Percentiles rank a stretch among this genome's conserved stretches.
These are phyloP conservation scores for Fraxinus dipetala DNA, from an alignment of 305 asterid species.

Conservation along the genomic window DNA sequence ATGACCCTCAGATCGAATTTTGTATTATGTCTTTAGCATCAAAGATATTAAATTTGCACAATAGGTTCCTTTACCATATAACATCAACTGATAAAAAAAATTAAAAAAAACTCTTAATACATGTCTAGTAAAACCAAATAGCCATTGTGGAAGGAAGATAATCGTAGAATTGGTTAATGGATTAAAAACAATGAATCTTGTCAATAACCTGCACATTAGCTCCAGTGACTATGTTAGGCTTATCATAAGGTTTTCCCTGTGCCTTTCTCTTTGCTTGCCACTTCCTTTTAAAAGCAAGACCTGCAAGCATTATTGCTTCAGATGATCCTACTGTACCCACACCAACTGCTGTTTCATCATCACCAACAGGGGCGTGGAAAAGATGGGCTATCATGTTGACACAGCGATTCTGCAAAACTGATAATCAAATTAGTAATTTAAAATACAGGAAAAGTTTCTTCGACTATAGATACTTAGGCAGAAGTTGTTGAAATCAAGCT, in stretches of 20 bases:
- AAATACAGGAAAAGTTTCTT: neutral
- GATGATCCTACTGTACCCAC: slow-evolving; percentile 70
- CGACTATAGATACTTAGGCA: neutral
- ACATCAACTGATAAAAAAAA: neutral
- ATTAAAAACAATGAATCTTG: neutral
- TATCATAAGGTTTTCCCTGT: slow-evolving; percentile 40
- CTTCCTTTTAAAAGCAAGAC: slow-evolving; percentile 69
- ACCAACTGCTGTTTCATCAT: slow-evolving; percentile 52
- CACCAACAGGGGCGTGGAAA: slow-evolving; percentile 59
- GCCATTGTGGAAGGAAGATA: neutral
- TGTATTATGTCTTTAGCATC: neutral
- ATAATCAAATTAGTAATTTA: neutral
- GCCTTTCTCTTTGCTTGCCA: slow-evolving; percentile 64
- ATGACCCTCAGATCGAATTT: neutral
- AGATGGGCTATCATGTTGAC: slow-evolving; percentile 70
- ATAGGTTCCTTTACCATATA: neutral
- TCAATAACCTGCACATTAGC: slow-evolving; percentile 57
- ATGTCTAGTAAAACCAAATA: neutral
- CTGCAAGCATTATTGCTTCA: slow-evolving; percentile 73
- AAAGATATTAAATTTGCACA: neutral
- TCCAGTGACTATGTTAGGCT: slow-evolving; percentile 67
- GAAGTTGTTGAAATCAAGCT: neutral
- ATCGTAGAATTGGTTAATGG: neutral
- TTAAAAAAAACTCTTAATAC: neutral
- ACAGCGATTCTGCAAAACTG: slow-evolving; percentile 53